Conservation (phyloP, 176 grass and related monocot species). For the Rhipidocladum racemiflorum region DNA sequence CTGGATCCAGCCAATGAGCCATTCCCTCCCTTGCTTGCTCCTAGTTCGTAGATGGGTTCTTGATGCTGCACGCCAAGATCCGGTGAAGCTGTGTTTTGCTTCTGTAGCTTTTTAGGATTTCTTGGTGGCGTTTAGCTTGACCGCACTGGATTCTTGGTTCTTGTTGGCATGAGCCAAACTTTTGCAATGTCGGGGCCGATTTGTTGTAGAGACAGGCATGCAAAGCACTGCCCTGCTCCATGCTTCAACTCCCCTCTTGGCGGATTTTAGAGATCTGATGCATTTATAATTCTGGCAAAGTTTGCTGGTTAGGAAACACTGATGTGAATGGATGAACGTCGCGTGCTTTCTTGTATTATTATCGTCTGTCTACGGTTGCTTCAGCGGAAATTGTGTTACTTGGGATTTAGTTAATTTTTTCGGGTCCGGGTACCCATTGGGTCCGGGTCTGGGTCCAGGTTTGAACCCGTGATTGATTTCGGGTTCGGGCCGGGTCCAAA, state of each 20-base stretch:
- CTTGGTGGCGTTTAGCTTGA: not conserved
- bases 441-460: no score
- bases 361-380: constrained; percentile 15
- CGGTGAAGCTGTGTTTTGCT: not conserved
- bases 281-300: constrained; percentile 1
- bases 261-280: constrained; percentile 27
- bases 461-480: no score
- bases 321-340: constrained; percentile 17
- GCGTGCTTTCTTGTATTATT: not conserved
- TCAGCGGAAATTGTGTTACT: not conserved
- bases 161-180: no score
- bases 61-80: not conserved
- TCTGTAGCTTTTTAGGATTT: not conserved
- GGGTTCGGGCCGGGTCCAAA: no score
- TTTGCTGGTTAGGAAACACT: constrained; percentile 20
- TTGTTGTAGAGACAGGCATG: not conserved
- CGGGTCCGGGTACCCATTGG: no score
- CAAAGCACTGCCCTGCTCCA: not conserved
- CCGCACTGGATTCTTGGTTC: no score
- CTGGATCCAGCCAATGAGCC: constrained; percentile 14
- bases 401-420: constrained; percentile 16
- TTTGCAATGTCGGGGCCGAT: not conserved
- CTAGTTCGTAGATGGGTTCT: constrained; percentile 7
- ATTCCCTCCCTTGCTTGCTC: not conserved
- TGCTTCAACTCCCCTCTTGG: not conserved